Evolutionary conservation across 2,329 filamentous ascomycete genomes (phyloP), one percentile per base, ranked within the genome.

Genomic region (Apiospora pterosperma): DNA sequence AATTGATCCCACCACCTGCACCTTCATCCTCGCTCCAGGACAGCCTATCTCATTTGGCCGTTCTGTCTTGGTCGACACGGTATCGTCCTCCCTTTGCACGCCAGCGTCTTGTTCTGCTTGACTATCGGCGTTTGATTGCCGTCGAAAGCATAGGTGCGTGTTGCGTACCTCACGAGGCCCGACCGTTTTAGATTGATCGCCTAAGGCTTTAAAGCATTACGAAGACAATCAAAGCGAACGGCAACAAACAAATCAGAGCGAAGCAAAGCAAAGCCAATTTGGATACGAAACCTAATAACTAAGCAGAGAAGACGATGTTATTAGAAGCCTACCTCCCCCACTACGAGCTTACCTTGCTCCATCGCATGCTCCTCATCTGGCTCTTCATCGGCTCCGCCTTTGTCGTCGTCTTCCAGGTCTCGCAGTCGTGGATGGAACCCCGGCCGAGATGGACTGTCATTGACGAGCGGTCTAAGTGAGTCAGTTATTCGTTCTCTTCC

Each of bases 341-440:
- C 55, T 64, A 66, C 59, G 67, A 70, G 34, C 67, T 69, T 19
- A 59, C 59, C 16, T 55, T 70, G 36, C 36, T 70, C 16, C 67
- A 70, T 63, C 68, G 68, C 63, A 63, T 70, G 36, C 62, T 67
- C 31, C 59, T 70, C 21, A 69, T 70, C 62, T 70, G 67, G 66
- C 55, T 65, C 61, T 70, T 70, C 39, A 64, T 69, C 61, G 58
- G 60, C 48, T 64, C 63, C 61, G 67, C 66, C 28, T 60, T 70
- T 58, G 65, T 70, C 61, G 28, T 69, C 60, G 61, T 62, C 14
- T 21, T 70, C 23, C 67, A 70, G 41, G 62, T 62, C 19, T 63
- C 67, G 62, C 67, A 69, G 62, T 67, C 65, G 25, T 66, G 62
- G 55, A 55, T 60, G 36, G 66, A 70, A n/a, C 61, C 63, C 11